Conservation (phyloP, 257 asterid species). For the Henckelia pumila region DNA sequence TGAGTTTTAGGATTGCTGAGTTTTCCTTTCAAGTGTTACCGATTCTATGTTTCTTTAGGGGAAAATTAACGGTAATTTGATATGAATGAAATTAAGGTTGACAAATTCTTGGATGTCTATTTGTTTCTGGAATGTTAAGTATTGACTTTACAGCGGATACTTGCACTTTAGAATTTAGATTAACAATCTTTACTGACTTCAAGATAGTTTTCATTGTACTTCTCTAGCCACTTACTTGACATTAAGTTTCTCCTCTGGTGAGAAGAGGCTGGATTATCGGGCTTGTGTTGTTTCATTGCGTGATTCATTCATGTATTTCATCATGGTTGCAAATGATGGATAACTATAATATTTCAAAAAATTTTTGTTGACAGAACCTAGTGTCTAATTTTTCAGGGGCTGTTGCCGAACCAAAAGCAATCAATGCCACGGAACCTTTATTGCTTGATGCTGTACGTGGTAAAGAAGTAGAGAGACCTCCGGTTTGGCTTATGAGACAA, state of each 20-base stretch:
- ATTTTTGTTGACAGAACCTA: neutral
- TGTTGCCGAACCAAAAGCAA: constrained; percentile 79
- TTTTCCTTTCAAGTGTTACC: neutral
- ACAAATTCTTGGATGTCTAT: neutral
- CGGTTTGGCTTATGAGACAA: constrained; percentile 99
- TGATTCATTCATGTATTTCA: neutral
- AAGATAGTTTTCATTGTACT: neutral
- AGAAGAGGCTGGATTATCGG: neutral
- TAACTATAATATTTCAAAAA: neutral
- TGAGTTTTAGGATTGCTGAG: too few species aligned
- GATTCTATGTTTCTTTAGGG: neutral
- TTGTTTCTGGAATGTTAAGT: constrained; percentile 19
- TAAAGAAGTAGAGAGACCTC: constrained; percentile 92
- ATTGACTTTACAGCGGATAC: neutral
- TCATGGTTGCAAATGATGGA: neutral
- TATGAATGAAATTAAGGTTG: neutral
- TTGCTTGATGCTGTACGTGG: constrained; percentile 86
- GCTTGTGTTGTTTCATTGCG: neutral
- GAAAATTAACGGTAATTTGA: neutral
- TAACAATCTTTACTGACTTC: neutral
- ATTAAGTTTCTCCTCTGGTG: neutral
- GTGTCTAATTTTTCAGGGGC: constrained; percentile 44
- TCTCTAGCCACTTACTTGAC: too few species aligned
- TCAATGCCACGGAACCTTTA: constrained; percentile 74
- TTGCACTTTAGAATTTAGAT: neutral